phyloP scores from a whole-genome alignment of 305 asterid species.

The Euphrasia arctica region DNA sequence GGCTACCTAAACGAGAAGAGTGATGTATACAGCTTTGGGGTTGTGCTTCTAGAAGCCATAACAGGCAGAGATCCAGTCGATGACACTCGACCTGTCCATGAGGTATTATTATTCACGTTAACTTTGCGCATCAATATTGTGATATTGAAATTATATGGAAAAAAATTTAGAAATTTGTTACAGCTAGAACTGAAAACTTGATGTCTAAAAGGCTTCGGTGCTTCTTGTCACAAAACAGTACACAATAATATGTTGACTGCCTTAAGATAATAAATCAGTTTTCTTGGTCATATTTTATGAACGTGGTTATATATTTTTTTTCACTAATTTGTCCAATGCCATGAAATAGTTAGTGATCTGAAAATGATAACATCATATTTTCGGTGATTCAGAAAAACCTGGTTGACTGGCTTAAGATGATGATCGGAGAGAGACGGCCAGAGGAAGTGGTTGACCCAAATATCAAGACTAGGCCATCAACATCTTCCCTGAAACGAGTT shows the following conservation, averaged over 20 bases:
- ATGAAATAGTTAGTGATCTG: neutral
- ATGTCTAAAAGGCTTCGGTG: neutral
- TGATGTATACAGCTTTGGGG: conserved; percentile 74
- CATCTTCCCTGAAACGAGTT: conserved; percentile 62
- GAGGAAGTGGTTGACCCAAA: conserved; percentile 71
- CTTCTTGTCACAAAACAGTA: no score
- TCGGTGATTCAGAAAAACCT: conserved; percentile 48
- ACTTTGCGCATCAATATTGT: neutral
- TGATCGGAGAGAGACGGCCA: conserved; percentile 63
- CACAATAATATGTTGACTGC: neutral
- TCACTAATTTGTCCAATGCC: neutral
- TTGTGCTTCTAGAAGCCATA: conserved; percentile 65
- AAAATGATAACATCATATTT: neutral
- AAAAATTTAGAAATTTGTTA: neutral
- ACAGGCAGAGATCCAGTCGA: conserved; percentile 79
- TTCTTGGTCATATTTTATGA: neutral
- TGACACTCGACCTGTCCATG: conserved; percentile 55
- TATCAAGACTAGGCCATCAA: conserved; percentile 58
- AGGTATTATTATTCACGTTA: conserved; percentile 34
- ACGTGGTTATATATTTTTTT: neutral
- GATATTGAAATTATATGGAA: neutral
- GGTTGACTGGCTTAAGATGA: conserved; percentile 85
- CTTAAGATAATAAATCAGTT: neutral
- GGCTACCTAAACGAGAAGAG: conserved; percentile 79
- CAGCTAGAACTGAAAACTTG: neutral